phyloP scores from a whole-genome alignment of 768 basidiomycete species.

The Leccinellum albellum region DNA sequence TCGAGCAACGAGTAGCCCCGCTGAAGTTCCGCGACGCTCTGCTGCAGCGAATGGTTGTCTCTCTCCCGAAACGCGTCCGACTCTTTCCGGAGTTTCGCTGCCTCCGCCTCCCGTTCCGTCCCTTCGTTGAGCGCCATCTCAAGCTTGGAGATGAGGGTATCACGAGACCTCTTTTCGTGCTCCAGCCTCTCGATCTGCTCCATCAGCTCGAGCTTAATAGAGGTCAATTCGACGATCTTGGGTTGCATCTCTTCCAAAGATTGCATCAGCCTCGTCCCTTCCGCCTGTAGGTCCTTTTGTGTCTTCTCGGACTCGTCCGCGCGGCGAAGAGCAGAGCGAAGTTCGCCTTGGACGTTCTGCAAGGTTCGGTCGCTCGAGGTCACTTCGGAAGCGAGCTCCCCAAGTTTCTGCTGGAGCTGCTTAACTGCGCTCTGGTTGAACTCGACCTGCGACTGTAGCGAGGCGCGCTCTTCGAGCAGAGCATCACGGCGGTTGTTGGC shows the following conservation, averaged over 20 bases:
- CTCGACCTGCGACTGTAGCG: constrained; percentile 46
- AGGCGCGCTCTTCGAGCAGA: constrained; percentile 47
- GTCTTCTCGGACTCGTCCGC: constrained; percentile 72
- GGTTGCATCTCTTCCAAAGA: constrained; percentile 84
- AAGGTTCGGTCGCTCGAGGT: constrained; percentile 51
- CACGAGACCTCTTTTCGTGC: constrained; percentile 50
- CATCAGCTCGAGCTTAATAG: constrained; percentile 61
- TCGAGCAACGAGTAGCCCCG: constrained; percentile 59
- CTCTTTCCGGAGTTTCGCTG: constrained; percentile 43
- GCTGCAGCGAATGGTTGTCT: constrained; percentile 46
- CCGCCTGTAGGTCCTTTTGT: constrained; percentile 69
- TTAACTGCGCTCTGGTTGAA: constrained; percentile 44
- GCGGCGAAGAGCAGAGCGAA: constrained; percentile 59
- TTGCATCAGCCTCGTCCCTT: constrained; percentile 74
- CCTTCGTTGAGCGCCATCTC: constrained; percentile 56
- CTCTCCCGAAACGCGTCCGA: constrained; percentile 47
- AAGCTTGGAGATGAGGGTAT: constrained; percentile 56
- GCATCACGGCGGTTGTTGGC: constrained; percentile 44
- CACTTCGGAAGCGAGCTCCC: constrained; percentile 51
- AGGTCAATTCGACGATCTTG: constrained; percentile 79
- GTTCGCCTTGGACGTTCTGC: constrained; percentile 60
- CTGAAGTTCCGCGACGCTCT: constrained; percentile 56
- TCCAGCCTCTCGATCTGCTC: constrained; percentile 61
- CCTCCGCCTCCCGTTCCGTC: constrained; percentile 46
- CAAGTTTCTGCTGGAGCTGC: constrained; percentile 58